Evolutionary conservation across 179 eudicot genomes (phyloP), one percentile per base, ranked within the genome.

Genomic region (Spergularia azorica): DNA sequence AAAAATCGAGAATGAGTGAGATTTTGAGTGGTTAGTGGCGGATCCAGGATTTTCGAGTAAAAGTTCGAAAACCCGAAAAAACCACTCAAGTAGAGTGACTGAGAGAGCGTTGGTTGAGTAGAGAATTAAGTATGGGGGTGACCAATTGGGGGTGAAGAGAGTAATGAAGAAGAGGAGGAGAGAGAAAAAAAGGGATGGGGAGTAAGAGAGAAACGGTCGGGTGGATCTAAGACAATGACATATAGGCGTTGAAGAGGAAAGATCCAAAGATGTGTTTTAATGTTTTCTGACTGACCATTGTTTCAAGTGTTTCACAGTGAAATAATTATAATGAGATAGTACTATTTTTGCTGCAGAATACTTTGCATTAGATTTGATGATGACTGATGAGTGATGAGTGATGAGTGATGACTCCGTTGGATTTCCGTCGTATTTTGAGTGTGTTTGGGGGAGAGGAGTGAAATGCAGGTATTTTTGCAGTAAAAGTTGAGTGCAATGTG

Each of bases 131-230:
- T 26, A 26, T 26, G 32, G 32, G 32, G 32, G 32, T 26, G 32
- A 26, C 32, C 32, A 26, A 26, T 26, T 26, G 32, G 32, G 32
- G 32, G 32, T 26, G 32, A 26, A 26, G 32, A 26, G 32, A 26
- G 32, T 26, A 26, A 26, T 26, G 32, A 26, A 0, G 32, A n/a
- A 26, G 32, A 26, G 32, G 32, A 26, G 32, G 32, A 26, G 32
- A 26, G 32, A 26, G 32, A 26, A 26, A 26, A 26, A 26, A 17
- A n/a, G 16, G 69, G 50, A 48, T 68, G 72, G 39, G 54, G 17
- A 50, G 60, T 4, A 74, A 5, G 41, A 70, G 74, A 79, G 52
- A 79, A 74, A 74, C 78, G 82, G 78, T 74, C 78, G 82, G 78
- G 15, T 74, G 70, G 32, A 79, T 61, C 18, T 65, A 73, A 73